Conservation (phyloP, 2,329 filamentous ascomycete species). For the Arthrobotrys megalospora region DNA sequence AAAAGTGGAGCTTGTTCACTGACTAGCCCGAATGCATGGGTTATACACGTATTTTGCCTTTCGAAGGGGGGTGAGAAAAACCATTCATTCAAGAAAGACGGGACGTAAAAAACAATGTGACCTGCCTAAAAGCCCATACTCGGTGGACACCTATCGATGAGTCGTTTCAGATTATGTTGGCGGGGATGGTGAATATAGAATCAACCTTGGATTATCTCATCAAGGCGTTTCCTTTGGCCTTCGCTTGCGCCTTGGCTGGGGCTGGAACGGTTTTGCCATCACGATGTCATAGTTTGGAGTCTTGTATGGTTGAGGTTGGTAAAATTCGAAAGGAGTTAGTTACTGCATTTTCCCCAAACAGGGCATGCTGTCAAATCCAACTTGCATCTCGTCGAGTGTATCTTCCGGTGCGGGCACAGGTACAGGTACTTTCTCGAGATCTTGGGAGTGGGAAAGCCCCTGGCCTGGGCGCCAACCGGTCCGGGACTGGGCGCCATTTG, state of each 20-base stretch:
- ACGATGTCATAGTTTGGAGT: constrained; percentile 36
- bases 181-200: constrained; percentile 28
- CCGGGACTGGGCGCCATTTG: too few relatives aligned
- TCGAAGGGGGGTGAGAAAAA: constrained; percentile 35
- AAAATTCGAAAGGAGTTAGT: background rate
- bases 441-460: too few relatives aligned
- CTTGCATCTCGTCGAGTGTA: too few relatives aligned
- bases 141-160: constrained; percentile 5
- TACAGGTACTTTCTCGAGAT: too few relatives aligned
- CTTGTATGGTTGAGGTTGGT: background rate
- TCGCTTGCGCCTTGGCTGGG: constrained; percentile 43
- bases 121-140: constrained; percentile 51
- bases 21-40: constrained; percentile 17
- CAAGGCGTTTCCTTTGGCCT: constrained; percentile 30
- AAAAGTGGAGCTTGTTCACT: constrained; percentile 27
- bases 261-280: constrained; percentile 33
- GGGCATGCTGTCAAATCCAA: too few relatives aligned
- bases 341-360: too few relatives aligned
- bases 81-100: background rate
- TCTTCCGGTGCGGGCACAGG: too few relatives aligned
- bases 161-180: constrained; percentile 47
- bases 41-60: background rate
- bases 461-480: too few relatives aligned
- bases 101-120: constrained; percentile 25
- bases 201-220: constrained; percentile 13